A percentile compares a stretch with the other conserved stretches of the same genome.
Evolutionary conservation across 1,139 yeast genomes (phyloP).

Genomic region (Pichia sp.): DNA sequence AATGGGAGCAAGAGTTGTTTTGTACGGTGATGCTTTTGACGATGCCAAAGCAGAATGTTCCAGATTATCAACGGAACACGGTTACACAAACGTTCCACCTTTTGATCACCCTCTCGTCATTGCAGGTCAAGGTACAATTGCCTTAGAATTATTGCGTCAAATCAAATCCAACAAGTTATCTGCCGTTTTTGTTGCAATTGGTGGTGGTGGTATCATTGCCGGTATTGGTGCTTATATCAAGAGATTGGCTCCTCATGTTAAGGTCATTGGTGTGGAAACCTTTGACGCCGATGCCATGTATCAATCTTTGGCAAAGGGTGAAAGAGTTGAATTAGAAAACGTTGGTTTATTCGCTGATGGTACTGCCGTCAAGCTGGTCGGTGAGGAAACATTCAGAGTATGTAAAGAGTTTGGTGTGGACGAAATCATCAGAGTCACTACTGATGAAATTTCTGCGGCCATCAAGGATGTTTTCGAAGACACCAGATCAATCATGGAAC

Average conservation of each 20-base stretch:
- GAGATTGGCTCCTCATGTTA: slow-evolving; percentile 95
- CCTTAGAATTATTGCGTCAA: slow-evolving; percentile 86
- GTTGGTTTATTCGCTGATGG: slow-evolving; percentile 99
- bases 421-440: slow-evolving; percentile 77
- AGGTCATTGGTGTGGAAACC: slow-evolving; percentile 93
- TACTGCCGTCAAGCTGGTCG: slow-evolving; percentile 89
- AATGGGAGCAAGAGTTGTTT: slow-evolving; percentile 88
- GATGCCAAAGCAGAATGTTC: slow-evolving; percentile 85
- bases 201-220: slow-evolving; percentile 95
- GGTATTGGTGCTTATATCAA: slow-evolving; percentile 88
- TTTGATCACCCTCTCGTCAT: slow-evolving; percentile 96
- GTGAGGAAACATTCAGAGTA: slow-evolving; percentile 85
- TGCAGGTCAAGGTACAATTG: slow-evolving; percentile 99
- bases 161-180: slow-evolving; percentile 65
- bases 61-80: slow-evolving; percentile 57
- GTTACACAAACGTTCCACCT: slow-evolving; percentile 87
- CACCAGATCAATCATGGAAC: slow-evolving; percentile 89
- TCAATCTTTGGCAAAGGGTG: slow-evolving; percentile 53
- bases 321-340: slow-evolving; percentile 46
- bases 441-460: slow-evolving; percentile 97
- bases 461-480: slow-evolving; percentile 95
- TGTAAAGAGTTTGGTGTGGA: slow-evolving; percentile 66
- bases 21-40: slow-evolving; percentile 91
- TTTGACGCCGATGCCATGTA: slow-evolving; percentile 88
- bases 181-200: slow-evolving; percentile 89